Conservation (phyloP, 2,329 filamentous ascomycete species). For the Fusarium oxysporum region DNA sequence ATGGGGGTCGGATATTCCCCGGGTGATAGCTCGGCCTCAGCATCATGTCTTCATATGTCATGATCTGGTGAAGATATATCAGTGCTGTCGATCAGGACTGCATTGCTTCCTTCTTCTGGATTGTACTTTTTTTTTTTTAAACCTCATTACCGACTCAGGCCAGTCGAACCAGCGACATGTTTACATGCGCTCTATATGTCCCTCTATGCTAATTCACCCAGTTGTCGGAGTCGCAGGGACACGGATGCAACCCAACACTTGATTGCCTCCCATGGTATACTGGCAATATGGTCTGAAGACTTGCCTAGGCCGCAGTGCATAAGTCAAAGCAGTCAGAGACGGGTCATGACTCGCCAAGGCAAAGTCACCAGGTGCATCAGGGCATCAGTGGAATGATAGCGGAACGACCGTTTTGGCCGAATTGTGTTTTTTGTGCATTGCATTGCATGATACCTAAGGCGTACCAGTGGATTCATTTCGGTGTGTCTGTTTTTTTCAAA, state of each 20-base stretch:
- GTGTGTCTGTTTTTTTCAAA: not conserved
- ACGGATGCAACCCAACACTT: not conserved
- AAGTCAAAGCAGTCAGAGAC: constrained; percentile 13
- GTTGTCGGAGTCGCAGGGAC: not conserved
- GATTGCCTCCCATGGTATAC: not conserved
- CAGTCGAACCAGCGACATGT: constrained; percentile 6
- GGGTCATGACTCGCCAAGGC: constrained; percentile 25
- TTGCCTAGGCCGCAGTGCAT: constrained; percentile 1
- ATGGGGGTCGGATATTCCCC: not conserved
- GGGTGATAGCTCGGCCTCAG: constrained; percentile 1
- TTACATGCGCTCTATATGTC: constrained; percentile 10
- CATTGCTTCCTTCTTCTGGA: constrained; percentile 2
- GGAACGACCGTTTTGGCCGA: constrained; percentile 14
- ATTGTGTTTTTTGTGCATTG: constrained; percentile 31
- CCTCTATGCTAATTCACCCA: not conserved
- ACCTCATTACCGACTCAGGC: not conserved
- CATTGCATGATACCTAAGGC: constrained; percentile 43
- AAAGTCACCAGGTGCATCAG: constrained; percentile 13
- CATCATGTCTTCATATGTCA: not conserved
- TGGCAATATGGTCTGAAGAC: not conserved
- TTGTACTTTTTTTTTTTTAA: not conserved
- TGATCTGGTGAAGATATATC: not conserved
- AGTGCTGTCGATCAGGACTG: not conserved
- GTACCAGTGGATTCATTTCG: constrained; percentile 27
- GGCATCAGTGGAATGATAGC: constrained; percentile 16